Evolutionary conservation across 192 early-diverging fungal species (phyloP).

Genomic region (Dissophora globulifera): DNA sequence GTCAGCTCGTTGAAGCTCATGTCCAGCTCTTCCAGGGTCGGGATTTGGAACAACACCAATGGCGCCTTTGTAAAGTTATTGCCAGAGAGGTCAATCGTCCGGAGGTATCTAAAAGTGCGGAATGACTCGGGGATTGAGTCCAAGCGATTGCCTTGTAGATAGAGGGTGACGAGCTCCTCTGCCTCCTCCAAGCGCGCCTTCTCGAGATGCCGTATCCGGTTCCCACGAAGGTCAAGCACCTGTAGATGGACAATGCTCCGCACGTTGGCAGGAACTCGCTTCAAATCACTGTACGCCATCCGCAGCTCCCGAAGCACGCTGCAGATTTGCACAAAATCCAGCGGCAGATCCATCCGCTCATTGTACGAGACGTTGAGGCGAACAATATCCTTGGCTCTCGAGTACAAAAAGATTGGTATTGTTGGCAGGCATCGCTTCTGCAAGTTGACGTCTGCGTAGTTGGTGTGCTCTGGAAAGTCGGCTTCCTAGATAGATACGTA

Average conservation of each 20-base stretch:
- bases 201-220: conserved; percentile 74
- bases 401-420: conserved; percentile 82
- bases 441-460: conserved; percentile 74
- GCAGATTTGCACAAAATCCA: conserved; percentile 85
- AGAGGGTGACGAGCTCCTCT: conserved; percentile 66
- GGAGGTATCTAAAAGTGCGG: conserved; percentile 65
- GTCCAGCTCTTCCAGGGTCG: conserved; percentile 75
- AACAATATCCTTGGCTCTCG: conserved; percentile 75
- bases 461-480: conserved; percentile 44
- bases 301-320: conserved; percentile 71
- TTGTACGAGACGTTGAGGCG: conserved; percentile 87
- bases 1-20: conserved; percentile 87
- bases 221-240: conserved; percentile 82
- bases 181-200: conserved; percentile 73
- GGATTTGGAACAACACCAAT: conserved; percentile 66
- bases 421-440: conserved; percentile 78
- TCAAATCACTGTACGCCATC: conserved; percentile 77
- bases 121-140: conserved; percentile 75
- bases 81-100: conserved; percentile 79
- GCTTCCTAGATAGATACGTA: conserved; percentile 44
- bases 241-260: conserved; percentile 70
- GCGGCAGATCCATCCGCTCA: conserved; percentile 81
- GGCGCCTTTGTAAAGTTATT: conserved; percentile 83
- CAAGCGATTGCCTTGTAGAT: conserved; percentile 79
- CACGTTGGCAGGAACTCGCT: conserved; percentile 74